phyloP scores from a whole-genome alignment of 331 rosid species.

The Dryas integrifolia region DNA sequence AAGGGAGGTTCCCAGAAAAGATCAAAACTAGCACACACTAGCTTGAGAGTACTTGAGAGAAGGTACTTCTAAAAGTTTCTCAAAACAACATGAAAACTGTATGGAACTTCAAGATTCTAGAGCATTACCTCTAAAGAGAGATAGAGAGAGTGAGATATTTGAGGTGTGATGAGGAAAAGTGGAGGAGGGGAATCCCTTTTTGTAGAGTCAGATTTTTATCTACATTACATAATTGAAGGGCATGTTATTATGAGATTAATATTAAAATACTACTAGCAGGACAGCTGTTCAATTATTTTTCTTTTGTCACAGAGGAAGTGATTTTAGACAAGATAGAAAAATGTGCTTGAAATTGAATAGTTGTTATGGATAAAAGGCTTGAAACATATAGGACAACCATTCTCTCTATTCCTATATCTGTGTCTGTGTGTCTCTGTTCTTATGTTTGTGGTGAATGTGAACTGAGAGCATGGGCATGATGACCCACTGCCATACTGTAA shows the following conservation, averaged over 20 bases:
- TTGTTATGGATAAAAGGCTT: no score
- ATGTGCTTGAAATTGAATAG: neutral
- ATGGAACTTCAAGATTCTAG: neutral
- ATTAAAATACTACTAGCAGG: neutral
- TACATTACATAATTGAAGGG: neutral
- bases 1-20: neutral
- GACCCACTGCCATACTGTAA: neutral
- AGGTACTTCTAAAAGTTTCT: neutral
- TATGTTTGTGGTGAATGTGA: neutral
- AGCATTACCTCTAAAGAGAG: constrained; percentile 15
- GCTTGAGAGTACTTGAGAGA: neutral
- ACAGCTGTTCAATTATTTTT: constrained; percentile 14
- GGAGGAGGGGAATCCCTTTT: neutral
- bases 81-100: no score
- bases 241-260: neutral
- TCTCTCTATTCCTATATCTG: neutral
- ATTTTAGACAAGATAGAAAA: neutral
- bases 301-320: neutral
- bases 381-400: no score
- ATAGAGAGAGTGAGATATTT: neutral
- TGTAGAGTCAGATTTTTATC: constrained; percentile 18
- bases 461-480: neutral
- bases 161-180: constrained; percentile 8
- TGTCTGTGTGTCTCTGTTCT: neutral
- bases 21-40: neutral